Percentiles rank a stretch among this genome's conserved stretches.
phyloP scores from a whole-genome alignment of 345 rosid genomes.

The Moricandia arvensis region DNA sequence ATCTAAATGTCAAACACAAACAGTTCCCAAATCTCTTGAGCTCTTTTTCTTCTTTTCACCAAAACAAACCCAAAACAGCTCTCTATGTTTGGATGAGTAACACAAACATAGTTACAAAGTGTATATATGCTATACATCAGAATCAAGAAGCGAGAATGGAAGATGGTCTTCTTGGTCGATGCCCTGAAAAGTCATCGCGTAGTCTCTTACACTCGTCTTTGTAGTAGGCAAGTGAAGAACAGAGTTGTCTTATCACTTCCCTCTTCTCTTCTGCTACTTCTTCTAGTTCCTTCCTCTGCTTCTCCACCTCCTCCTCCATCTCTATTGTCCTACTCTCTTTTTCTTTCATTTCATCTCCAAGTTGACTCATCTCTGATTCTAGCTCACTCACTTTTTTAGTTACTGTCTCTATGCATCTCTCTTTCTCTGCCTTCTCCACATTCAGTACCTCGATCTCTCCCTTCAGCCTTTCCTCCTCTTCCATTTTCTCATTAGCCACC shows the following conservation, averaged over 20 bases:
- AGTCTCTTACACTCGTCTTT: slow-evolving; percentile 51
- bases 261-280: slow-evolving; percentile 74
- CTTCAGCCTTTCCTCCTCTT: slow-evolving; percentile 43
- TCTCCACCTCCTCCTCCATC: slow-evolving; percentile 56
- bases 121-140: slow-evolving; percentile 21
- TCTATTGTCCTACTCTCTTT: slow-evolving; percentile 37
- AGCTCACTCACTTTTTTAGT: slow-evolving; percentile 33
- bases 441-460: slow-evolving; percentile 45
- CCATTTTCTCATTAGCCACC: slow-evolving; percentile 46
- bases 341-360: slow-evolving; percentile 17
- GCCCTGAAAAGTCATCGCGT: slow-evolving; percentile 40
- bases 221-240: slow-evolving; percentile 66
- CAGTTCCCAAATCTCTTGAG: slow-evolving; percentile 23
- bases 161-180: slow-evolving; percentile 9
- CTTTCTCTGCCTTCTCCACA: slow-evolving; percentile 44
- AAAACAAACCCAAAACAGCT: slow-evolving; percentile 28
- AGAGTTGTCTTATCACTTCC: slow-evolving; percentile 74
- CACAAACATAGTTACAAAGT: slow-evolving; percentile 31
- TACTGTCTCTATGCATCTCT: slow-evolving; percentile 34
- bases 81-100: slow-evolving; percentile 26
- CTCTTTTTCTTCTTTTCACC: background rate
- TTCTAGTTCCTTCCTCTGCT: slow-evolving; percentile 43
- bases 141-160: slow-evolving; percentile 29
- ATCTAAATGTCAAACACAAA: slow-evolving; percentile 18
- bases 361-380: slow-evolving; percentile 30